A percentile compares a stretch with the other conserved stretches of the same genome.
phyloP scores from a whole-genome alignment of 441 rosid genomes.

The Mallotus repandus region DNA sequence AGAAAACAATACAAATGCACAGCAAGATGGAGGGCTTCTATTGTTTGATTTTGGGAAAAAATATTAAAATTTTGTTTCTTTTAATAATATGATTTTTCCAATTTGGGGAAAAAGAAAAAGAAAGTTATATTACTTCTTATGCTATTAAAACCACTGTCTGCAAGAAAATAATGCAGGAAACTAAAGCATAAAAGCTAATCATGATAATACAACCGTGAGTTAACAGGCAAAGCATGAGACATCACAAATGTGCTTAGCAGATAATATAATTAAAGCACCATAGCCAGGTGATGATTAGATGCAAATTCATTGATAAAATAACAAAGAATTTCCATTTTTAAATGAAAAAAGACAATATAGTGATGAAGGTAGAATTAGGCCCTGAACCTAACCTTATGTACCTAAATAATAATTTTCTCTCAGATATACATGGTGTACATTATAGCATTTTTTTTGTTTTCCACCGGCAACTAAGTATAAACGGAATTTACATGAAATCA shows the following conservation, averaged over 20 bases:
- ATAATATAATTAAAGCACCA: neutral
- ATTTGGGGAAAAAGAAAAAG: neutral
- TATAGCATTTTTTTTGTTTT: neutral
- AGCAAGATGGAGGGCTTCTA: too few relatives aligned
- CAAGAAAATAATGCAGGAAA: constrained; percentile 7
- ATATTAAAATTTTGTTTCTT: too few relatives aligned
- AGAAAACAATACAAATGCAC: too few relatives aligned
- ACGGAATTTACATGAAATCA: neutral
- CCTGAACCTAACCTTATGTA: neutral
- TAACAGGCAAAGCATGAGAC: neutral
- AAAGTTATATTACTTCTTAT: neutral
- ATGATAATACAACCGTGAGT: neutral
- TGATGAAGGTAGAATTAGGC: neutral
- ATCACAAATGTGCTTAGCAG: neutral
- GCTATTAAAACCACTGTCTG: neutral
- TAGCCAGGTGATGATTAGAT: neutral
- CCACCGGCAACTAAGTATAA: neutral
- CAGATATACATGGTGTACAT: neutral
- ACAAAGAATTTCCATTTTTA: neutral
- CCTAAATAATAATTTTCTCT: neutral
- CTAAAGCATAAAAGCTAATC: neutral
- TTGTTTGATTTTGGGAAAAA: too few relatives aligned
- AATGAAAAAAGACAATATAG: neutral
- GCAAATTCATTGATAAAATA: neutral
- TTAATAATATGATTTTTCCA: too few relatives aligned